Base-by-base conservation (phyloP, 305 asterid genomes). In the Ruellia speciosa region DNA sequence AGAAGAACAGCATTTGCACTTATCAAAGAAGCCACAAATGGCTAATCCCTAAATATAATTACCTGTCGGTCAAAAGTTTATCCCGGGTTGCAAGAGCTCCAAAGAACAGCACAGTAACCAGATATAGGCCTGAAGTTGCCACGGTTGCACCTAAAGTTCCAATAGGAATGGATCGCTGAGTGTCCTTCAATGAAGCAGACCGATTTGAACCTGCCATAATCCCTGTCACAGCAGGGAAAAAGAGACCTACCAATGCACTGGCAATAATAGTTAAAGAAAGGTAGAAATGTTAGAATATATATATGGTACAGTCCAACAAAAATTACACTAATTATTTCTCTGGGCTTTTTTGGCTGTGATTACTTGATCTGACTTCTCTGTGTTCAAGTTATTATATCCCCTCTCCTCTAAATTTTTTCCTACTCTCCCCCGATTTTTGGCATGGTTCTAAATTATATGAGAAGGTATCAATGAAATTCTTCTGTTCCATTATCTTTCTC, bases 171-270 rank as follows among this genome's bases (percentile, higher is more conserved):
- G 99, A 88, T 48, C 87, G 94, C 72, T 92, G 99, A 70, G 99
- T 92, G 74, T 92, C 99, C 82, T 86, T 86, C 59, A 92, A 88
- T 17, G 95, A 92, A 35, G 97, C 95, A 63, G 99, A 92, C 66
- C 99, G 95, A 73, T 92, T 92, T 76, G 99, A 92, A 72, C 99
- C 99, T 65, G 99, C 99, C 99, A 92, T 92, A 67, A 92, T 92
- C 74, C 98, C 99, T 10, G 99, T 92, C 54, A 92, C 99, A 77
- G 99, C 99, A 65, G 99, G 99, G 84, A 92, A 92, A 78, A 92
- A 92, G 58, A 92, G 96, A 59, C 99, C 99, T 53, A 92, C 95
- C 90, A 92, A 75, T 66, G 97, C 99, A 80, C 97, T 92, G 90
- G 68, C 56, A 79, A 73, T 50, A 72, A 56, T 53, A 74, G 62